Conservation (phyloP, 257 asterid genomes). For the Solanum verrucosum region DNA sequence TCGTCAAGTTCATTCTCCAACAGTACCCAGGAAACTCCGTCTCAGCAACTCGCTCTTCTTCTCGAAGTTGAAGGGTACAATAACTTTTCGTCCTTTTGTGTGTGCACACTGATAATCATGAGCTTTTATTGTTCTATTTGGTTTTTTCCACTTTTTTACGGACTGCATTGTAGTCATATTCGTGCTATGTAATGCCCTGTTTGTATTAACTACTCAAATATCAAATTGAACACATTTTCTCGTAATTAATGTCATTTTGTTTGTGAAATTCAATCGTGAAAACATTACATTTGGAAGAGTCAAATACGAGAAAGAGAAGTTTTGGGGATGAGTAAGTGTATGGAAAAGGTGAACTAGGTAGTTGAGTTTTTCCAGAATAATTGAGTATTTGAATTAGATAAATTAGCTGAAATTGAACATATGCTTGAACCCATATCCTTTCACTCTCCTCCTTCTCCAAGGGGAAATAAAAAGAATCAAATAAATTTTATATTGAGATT, state of each 20-base stretch:
- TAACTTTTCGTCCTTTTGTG: background rate
- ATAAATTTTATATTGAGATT: background rate
- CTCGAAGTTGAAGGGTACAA: constrained; percentile 89
- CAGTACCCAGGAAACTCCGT: constrained; percentile 14
- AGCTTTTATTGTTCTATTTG: background rate
- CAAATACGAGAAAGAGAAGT: background rate
- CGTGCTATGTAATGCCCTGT: background rate
- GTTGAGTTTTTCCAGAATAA: background rate
- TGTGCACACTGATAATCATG: background rate
- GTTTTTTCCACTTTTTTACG: background rate
- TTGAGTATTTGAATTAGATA: background rate
- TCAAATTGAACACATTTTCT: background rate
- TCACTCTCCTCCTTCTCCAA: background rate
- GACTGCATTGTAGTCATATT: background rate
- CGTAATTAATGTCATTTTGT: background rate
- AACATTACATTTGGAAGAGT: background rate
- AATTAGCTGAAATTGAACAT: background rate
- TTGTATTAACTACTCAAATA: background rate
- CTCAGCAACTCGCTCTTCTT: constrained; percentile 57
- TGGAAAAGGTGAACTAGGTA: background rate
- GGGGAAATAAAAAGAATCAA: background rate
- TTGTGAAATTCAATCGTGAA: background rate
- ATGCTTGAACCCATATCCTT: background rate
- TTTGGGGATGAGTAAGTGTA: background rate
- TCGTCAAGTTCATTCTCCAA: constrained; percentile 14